Evolutionary conservation across 169 alveolate genomes (phyloP).

Genomic region (Plasmodium fragile): DNA sequence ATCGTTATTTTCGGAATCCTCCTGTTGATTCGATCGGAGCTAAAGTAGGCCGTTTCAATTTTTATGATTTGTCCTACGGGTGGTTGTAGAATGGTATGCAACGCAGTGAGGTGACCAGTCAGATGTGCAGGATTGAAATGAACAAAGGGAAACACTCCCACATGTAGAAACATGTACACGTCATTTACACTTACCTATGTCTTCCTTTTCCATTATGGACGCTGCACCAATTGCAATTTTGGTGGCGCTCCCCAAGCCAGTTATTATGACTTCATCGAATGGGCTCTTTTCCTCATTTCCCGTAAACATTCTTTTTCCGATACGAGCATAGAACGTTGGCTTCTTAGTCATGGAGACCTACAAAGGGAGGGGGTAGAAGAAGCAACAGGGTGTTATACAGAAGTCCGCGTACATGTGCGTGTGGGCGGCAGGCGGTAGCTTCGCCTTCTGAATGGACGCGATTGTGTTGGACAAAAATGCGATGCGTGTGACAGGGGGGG

Average conservation of each 20-base stretch:
- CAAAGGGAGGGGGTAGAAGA: neutral
- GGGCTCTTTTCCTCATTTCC: conserved; percentile 80
- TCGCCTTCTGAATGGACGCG: neutral
- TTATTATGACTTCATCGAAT: conserved; percentile 81
- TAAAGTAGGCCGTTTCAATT: conserved; percentile 81
- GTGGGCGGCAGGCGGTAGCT: neutral
- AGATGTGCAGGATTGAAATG: neutral
- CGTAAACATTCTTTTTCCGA: conserved; percentile 80
- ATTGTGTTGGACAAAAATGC: neutral
- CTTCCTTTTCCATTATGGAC: conserved; percentile 78
- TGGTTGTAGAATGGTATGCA: neutral
- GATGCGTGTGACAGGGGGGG: neutral
- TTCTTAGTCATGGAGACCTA: conserved; percentile 81
- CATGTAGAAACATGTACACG: neutral
- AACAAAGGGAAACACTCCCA: neutral
- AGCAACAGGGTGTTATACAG: neutral
- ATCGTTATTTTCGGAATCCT: conserved; percentile 82
- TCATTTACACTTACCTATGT: conserved; percentile 72
- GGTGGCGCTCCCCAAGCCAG: conserved; percentile 83
- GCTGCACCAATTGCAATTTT: conserved; percentile 85
- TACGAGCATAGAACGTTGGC: conserved; percentile 81
- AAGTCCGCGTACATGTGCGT: neutral
- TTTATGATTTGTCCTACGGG: conserved; percentile 78
- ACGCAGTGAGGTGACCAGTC: neutral
- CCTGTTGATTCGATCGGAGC: conserved; percentile 79